These are phyloP conservation scores for Yarrowia hollandica DNA, from an alignment of 805 yeast genomes.

Conservation along the genomic window DNA sequence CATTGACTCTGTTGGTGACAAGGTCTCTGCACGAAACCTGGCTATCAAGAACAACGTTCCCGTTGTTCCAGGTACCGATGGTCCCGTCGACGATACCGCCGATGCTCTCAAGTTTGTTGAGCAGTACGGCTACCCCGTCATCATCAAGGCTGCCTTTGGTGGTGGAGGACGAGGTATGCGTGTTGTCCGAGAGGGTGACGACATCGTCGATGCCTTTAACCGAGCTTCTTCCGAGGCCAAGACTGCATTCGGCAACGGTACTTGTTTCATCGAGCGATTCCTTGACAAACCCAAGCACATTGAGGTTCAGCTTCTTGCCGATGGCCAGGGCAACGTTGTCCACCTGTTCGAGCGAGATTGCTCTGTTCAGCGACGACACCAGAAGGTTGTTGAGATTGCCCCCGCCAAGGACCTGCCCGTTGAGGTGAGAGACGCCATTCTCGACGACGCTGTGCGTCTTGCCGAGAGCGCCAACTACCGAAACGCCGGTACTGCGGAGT, in stretches of 20 bases:
- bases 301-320: conserved; percentile 95
- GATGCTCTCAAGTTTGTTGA: conserved; percentile 80
- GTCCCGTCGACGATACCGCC: conserved; percentile 79
- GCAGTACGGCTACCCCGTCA: conserved; percentile 90
- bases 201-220: conserved; percentile 82
- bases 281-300: conserved; percentile 95
- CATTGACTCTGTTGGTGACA: conserved; percentile 94
- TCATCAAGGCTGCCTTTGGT: conserved; percentile 98
- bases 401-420: conserved; percentile 90
- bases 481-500: conserved; percentile 98
- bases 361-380: conserved; percentile 99
- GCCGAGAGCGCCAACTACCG: conserved; percentile 87
- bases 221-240: conserved; percentile 94
- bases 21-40: conserved; percentile 87
- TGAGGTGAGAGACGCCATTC: conserved; percentile 83
- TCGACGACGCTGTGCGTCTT: conserved; percentile 90
- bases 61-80: conserved; percentile 96
- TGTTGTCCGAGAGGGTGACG: conserved; percentile 96
- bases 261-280: conserved; percentile 95
- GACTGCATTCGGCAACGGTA: conserved; percentile 97
- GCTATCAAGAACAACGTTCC: conserved; percentile 85
- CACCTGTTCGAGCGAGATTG: conserved; percentile 97
- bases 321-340: conserved; percentile 88
- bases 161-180: conserved; percentile 99
- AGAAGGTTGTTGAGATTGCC: conserved; percentile 97